Percentiles rank a stretch among this genome's conserved stretches.
Conservation (phyloP, 805 yeast genomes). For the Yamadazyma endophytica region DNA sequence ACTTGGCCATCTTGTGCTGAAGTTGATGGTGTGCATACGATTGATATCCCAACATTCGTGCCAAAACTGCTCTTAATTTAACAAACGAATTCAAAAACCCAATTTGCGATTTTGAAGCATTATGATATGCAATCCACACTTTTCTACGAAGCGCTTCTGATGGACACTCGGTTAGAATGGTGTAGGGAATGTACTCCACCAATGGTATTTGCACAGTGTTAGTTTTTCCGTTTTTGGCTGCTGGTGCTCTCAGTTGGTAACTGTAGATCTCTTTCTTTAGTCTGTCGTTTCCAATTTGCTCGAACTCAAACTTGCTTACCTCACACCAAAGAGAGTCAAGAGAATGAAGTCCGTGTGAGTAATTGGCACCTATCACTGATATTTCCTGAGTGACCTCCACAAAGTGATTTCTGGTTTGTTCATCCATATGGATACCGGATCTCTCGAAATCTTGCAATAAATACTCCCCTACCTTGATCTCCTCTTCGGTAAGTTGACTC, state of each 20-base stretch:
- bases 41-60: conserved; percentile 65
- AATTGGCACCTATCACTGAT: conserved; percentile 75
- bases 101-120: conserved; percentile 62
- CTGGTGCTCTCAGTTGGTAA: conserved; percentile 23
- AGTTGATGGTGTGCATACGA: conserved; percentile 79
- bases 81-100: conserved; percentile 54
- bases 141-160: conserved; percentile 54
- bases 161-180: conserved; percentile 56
- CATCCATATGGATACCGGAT: conserved; percentile 82
- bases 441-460: conserved; percentile 81
- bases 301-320: conserved; percentile 26
- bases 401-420: conserved; percentile 60
- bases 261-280: conserved; percentile 22
- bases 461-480: conserved; percentile 74
- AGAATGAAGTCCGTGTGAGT: conserved; percentile 46
- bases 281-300: conserved; percentile 15
- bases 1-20: conserved; percentile 85
- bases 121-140: conserved; percentile 74
- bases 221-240: conserved; percentile 2
- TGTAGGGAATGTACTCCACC: conserved; percentile 61
- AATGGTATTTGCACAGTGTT: conserved; percentile 26
- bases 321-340: conserved; percentile 35
- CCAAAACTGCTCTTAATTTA: conserved; percentile 62
- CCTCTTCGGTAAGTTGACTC: conserved; percentile 58
- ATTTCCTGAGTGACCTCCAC: conserved; percentile 77